Base-by-base conservation (phyloP, 176 grass and related monocot genomes). In the Pontederia paniculata region DNA sequence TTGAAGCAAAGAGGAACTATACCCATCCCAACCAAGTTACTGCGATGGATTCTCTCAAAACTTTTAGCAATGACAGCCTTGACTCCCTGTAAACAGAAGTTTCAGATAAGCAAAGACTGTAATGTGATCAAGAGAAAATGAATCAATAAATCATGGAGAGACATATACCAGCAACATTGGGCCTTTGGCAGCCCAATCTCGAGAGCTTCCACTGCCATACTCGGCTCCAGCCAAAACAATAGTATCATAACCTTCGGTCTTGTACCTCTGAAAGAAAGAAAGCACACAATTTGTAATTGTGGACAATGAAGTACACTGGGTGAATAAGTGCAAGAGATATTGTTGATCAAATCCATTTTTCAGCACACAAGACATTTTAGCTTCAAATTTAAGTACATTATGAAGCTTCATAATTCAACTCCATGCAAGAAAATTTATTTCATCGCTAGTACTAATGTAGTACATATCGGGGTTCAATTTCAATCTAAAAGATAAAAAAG, bases 121-220 rank as follows among this genome's bases (percentile, higher is more conserved):
- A n/a, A n/a, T n/a, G n/a, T 4, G 20, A 18, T 31, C 28, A 41
- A 20, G n/a, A 13, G 13, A 59, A 16, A 46, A 70, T 65, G 41
- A 5, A 49, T 6, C 22, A 19, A 71, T 19, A 45, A 50, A 47
- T 63, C 44, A 46, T 65, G 50, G 5, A 63, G 42, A 73, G 55
- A 42, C 45, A 80, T 76, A 74, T 59, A 76, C 93, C 44, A 98
- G 80, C 23, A 98, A 75, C 93, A 90, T 91, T 13, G 93, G 93
- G 9, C 93, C 93, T 69, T 97, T 91, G 10, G 93, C 93, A 74
- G 86, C 93, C 93, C 93, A 97, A 73, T 97, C 93, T 60, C 93
- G 86, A 59, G 93, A 97, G 58, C 93, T 97, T 61, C 93, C 93
- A 15, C 93, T 97, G 55, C 93, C 93, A 12, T 97, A 97, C 65